Conservation (phyloP, 306 rosid species). For the Amphicarpaea edgeworthii region DNA sequence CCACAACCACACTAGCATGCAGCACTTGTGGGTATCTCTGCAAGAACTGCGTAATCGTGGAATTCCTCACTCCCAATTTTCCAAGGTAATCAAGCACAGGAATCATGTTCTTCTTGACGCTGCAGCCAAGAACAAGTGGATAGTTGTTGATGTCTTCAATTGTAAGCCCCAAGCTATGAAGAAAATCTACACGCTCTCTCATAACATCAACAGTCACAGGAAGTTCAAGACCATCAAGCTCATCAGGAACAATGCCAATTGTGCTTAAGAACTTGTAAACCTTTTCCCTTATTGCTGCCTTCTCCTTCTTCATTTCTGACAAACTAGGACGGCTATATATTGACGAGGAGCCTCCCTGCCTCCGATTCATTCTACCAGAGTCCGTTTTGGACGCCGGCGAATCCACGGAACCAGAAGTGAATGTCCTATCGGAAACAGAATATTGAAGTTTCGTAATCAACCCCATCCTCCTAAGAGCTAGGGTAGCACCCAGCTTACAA, state of each 20-base stretch:
- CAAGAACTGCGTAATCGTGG: conserved; percentile 81
- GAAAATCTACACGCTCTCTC: conserved; percentile 95
- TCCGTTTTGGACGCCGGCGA: conserved; percentile 47
- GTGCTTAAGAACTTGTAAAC: conserved; percentile 80
- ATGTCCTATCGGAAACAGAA: conserved; percentile 63
- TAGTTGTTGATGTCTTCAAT: conserved; percentile 87
- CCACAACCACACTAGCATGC: conserved; percentile 95
- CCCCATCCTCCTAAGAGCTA: conserved; percentile 59
- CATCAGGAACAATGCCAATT: conserved; percentile 91
- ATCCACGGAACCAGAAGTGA: conserved; percentile 49
- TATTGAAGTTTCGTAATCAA: conserved; percentile 58
- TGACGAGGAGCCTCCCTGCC: conserved; percentile 61
- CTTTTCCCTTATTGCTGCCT: conserved; percentile 59
- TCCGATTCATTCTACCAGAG: conserved; percentile 50
- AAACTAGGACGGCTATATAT: conserved; percentile 83
- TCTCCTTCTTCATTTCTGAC: conserved; percentile 77
- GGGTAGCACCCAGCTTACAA: conserved; percentile 56
- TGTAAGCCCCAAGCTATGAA: conserved; percentile 83
- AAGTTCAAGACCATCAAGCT: conserved; percentile 98
- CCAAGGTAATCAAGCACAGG: conserved; percentile 99
- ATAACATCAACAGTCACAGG: conserved; percentile 92
- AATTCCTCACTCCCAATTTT: conserved; percentile 89
- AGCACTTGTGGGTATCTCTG: conserved; percentile 93
- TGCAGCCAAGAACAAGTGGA: conserved; percentile 96
- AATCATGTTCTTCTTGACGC: conserved; percentile 97